These are phyloP conservation scores for Diutina catenulata DNA, from an alignment of 1,139 yeast genomes.

Conservation along the genomic window DNA sequence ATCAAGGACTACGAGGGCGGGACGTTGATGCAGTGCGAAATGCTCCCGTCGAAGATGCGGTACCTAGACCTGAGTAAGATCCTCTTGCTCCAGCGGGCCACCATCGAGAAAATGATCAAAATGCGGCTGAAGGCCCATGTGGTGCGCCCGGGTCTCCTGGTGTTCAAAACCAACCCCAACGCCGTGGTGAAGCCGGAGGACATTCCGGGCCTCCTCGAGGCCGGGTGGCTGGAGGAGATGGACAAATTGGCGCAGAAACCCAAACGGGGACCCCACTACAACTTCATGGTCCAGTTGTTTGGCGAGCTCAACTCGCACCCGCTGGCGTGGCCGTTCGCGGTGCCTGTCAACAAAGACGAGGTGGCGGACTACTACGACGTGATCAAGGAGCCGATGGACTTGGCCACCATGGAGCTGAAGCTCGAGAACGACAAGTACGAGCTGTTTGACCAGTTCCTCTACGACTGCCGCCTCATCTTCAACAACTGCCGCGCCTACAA, in stretches of 20 bases:
- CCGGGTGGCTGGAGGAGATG: conserved; percentile 99
- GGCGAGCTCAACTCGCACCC: conserved; percentile 90
- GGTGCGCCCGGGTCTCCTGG: conserved; percentile 69
- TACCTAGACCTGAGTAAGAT: conserved; percentile 86
- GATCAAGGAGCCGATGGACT: conserved; percentile 97
- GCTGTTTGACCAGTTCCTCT: conserved; percentile 80
- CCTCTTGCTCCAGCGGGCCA: conserved; percentile 78
- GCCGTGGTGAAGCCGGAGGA: conserved; percentile 44
- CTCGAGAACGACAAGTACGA: conserved; percentile 87
- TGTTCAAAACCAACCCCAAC: conserved; percentile 35
- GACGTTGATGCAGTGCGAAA: conserved; percentile 92
- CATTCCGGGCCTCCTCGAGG: conserved; percentile 81
- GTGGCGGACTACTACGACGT: conserved; percentile 95
- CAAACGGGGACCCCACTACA: conserved; percentile 88
- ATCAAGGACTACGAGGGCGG: conserved; percentile 99
- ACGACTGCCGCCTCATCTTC: conserved; percentile 77
- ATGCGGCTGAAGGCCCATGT: conserved; percentile 70
- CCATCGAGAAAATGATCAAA: conserved; percentile 74
- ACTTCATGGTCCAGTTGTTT: conserved; percentile 79
- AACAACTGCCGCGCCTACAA: conserved; percentile 86
- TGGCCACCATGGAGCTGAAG: conserved; percentile 89
- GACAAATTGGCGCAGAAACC: conserved; percentile 94
- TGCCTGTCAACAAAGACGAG: conserved; percentile 86
- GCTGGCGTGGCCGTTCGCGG: conserved; percentile 97
- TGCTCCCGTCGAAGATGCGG: conserved; percentile 72